A percentile compares a stretch with the other conserved stretches of the same genome.
phyloP scores from a whole-genome alignment of 257 asterid species.

The Solanum pinnatisectum region DNA sequence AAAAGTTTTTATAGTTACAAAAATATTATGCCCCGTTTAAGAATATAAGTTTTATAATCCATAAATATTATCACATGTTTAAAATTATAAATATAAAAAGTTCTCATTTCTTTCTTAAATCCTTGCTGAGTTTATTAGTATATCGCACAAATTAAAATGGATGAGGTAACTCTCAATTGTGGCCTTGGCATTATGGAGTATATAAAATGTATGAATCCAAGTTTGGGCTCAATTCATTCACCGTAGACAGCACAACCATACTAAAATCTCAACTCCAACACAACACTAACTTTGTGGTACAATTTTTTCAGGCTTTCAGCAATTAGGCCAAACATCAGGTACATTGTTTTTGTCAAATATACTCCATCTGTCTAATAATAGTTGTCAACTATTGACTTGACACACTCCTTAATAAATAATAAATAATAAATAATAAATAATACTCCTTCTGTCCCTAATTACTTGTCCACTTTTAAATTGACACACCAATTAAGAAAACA shows the following conservation, averaged over 20 bases:
- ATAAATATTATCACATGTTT: neutral
- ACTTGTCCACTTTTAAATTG: no score
- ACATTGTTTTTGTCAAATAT: no score
- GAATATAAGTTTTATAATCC: neutral
- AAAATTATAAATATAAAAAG: neutral
- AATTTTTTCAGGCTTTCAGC: neutral
- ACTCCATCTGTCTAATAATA: no score
- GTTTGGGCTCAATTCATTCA: neutral
- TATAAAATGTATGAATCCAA: neutral
- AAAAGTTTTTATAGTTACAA: neutral
- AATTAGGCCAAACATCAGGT: neutral
- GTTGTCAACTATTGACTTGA: accelerated
- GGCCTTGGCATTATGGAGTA: neutral
- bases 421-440: no score
- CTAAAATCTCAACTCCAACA: neutral
- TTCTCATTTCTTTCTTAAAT: neutral
- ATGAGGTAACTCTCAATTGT: neutral
- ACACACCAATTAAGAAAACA: no score
- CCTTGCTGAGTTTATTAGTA: neutral
- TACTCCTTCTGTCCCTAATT: no score
- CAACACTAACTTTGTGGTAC: neutral
- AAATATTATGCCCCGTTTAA: neutral
- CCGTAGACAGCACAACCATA: neutral
- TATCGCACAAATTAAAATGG: neutral
- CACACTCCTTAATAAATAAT: no score